Evolutionary conservation across 148 eudicot genomes (phyloP).

Genomic region (Drosera capensis): DNA sequence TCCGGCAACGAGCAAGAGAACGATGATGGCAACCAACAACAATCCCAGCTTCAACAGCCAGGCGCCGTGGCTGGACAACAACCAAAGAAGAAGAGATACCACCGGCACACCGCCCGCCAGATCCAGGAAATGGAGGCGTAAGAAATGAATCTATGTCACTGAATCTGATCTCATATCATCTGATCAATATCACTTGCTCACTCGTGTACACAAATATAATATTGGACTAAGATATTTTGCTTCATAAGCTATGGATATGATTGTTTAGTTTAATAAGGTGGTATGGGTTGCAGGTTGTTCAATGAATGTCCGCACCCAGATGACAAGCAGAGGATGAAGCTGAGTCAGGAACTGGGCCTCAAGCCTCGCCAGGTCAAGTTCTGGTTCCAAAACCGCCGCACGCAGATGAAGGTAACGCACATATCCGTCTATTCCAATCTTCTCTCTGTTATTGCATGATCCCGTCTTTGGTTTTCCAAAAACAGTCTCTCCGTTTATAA

Average conservation of each 20-base stretch:
- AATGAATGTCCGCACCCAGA: conserved; percentile 95
- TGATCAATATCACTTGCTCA: too few relatives aligned
- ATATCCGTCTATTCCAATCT: background rate
- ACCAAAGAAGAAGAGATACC: conserved; percentile 78
- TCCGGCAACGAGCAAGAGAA: conserved; percentile 63
- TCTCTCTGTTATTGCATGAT: background rate
- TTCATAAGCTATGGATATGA: conserved; percentile 6
- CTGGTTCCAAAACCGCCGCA: conserved; percentile 97
- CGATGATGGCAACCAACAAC: conserved; percentile 1
- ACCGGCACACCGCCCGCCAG: conserved; percentile 88
- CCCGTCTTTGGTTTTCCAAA: too few relatives aligned
- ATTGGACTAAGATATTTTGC: background rate
- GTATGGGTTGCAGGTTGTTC: conserved; percentile 67
- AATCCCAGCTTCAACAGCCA: too few relatives aligned
- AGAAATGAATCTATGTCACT: background rate
- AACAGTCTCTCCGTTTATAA: too few relatives aligned
- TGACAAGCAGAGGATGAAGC: conserved; percentile 75
- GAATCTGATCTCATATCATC: background rate
- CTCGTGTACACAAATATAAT: background rate
- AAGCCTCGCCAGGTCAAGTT: conserved; percentile 96
- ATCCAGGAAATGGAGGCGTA: conserved; percentile 99
- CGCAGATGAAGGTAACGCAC: conserved; percentile 79
- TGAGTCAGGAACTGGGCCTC: conserved; percentile 85
- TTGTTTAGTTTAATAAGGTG: background rate
- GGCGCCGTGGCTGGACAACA: too few relatives aligned